A percentile compares a stretch with the other conserved stretches of the same genome.
phyloP scores from a whole-genome alignment of 2,329 filamentous ascomycete genomes.

The Lachnellula hyalina region DNA sequence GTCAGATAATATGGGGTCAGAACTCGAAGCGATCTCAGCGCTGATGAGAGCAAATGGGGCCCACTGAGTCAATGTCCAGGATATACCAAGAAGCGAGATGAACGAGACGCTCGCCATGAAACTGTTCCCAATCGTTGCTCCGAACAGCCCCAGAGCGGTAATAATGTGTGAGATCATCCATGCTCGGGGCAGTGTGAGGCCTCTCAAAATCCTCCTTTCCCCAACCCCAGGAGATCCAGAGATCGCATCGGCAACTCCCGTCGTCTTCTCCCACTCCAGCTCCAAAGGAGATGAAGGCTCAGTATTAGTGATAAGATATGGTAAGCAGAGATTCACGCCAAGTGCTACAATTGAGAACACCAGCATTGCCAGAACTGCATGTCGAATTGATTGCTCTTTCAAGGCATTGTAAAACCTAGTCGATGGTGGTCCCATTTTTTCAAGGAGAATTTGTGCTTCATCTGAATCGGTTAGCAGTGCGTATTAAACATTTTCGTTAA shows the following conservation, averaged over 20 bases:
- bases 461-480: not conserved
- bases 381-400: not conserved
- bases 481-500: not conserved
- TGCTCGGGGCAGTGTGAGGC: not conserved
- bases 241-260: too few species aligned
- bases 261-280: too few species aligned
- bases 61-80: constrained; percentile 31
- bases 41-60: constrained; percentile 29
- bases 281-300: too few species aligned
- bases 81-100: constrained; percentile 20
- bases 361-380: not conserved
- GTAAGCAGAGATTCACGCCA: not conserved
- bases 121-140: constrained; percentile 12
- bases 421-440: not conserved
- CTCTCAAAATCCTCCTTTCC: too few species aligned
- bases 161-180: constrained; percentile 17
- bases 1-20: not conserved
- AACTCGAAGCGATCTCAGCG: constrained; percentile 16
- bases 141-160: constrained; percentile 12
- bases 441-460: not conserved
- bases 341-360: constrained; percentile 3
- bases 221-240: too few species aligned
- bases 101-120: constrained; percentile 6
- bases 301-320: too few species aligned
- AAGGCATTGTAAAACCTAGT: not conserved